These are phyloP conservation scores for Irpex sp. DNA, from an alignment of 1,284 basidiomycete genomes.

Conservation along the genomic window DNA sequence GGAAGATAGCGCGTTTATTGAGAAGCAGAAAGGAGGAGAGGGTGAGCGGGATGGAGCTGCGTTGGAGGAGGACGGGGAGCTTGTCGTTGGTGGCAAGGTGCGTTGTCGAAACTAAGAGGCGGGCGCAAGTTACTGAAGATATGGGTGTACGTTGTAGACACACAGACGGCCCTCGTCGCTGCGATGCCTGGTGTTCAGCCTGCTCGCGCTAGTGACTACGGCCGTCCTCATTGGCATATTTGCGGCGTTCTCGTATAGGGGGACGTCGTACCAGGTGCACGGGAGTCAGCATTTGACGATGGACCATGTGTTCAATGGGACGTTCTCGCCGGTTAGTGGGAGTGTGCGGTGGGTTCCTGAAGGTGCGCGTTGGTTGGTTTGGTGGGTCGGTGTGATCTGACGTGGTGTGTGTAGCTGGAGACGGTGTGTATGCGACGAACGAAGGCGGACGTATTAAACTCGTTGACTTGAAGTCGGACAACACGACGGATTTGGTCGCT, in stretches of 20 bases:
- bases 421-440: constrained; percentile 79
- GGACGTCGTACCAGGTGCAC: constrained; percentile 42
- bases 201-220: constrained; percentile 48
- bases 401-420: constrained; percentile 55
- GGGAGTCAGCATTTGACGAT: constrained; percentile 70
- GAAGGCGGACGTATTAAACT: constrained; percentile 65
- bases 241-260: constrained; percentile 64
- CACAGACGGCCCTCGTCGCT: constrained; percentile 36
- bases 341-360: constrained; percentile 80
- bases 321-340: constrained; percentile 50
- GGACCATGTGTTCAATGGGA: constrained; percentile 89
- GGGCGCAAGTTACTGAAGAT: background rate
- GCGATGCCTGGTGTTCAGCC: constrained; percentile 47
- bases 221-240: constrained; percentile 63
- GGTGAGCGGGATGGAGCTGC: constrained; percentile 19
- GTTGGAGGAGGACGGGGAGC: constrained; percentile 23
- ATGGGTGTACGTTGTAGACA: constrained; percentile 23
- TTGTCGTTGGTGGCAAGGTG: constrained; percentile 36
- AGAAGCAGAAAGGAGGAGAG: constrained; percentile 31
- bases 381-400: background rate
- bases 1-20: constrained; percentile 39
- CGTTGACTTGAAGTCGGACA: constrained; percentile 73
- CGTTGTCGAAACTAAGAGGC: constrained; percentile 5
- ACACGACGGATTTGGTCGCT: constrained; percentile 56
- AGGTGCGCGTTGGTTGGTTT: constrained; percentile 43